These are phyloP conservation scores for Tilletia indica DNA, from an alignment of 1,284 basidiomycete species.

Conservation along the genomic window DNA sequence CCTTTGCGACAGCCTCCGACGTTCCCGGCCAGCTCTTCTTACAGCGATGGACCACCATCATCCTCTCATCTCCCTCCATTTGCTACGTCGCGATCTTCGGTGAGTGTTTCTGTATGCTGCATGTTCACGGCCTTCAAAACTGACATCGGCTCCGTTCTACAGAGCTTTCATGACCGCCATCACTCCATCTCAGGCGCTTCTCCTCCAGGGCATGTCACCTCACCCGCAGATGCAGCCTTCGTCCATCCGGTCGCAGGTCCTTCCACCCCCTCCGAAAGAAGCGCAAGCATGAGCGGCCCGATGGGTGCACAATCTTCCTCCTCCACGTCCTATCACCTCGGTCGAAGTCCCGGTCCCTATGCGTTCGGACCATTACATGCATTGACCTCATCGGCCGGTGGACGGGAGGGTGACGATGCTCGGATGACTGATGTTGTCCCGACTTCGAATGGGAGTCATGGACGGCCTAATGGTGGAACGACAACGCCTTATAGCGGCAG, in stretches of 20 bases:
- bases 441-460: too few species aligned
- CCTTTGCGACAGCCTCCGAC: not conserved
- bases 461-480: too few species aligned
- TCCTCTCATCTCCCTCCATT: not conserved
- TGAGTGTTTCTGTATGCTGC: not conserved
- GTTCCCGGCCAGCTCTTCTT: not conserved
- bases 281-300: not conserved
- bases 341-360: constrained; percentile 1
- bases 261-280: not conserved
- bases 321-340: not conserved
- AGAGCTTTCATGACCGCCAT: constrained; percentile 7
- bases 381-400: not conserved
- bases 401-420: constrained; percentile 3
- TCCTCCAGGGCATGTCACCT: not conserved
- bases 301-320: too few species aligned
- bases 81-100: not conserved
- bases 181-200: not conserved
- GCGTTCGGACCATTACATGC: constrained; percentile 1
- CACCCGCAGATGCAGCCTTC: not conserved
- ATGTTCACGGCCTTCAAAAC: not conserved
- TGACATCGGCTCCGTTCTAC: not conserved
- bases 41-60: not conserved
- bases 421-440: not conserved
- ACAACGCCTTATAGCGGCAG: too few species aligned
- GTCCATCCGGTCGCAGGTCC: not conserved